Base-by-base conservation (phyloP, 2,329 filamentous ascomycete genomes). In the Talaromyces atroroseus region DNA sequence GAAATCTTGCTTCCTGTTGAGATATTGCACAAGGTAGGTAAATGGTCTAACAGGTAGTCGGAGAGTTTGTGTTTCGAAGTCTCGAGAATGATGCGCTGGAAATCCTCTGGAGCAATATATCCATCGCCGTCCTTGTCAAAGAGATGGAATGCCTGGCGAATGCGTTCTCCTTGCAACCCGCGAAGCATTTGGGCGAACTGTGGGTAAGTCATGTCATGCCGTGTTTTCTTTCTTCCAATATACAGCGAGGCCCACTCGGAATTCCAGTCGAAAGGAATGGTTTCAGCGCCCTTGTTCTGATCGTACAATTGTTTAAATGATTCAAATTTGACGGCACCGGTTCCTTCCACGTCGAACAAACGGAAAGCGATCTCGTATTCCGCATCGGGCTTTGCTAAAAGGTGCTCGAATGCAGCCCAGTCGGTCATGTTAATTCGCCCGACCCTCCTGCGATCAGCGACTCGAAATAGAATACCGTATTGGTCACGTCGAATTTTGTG, bases 351-450 rank as follows among this genome's bases (percentile, higher is more conserved):
- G 69, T 97, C 92, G 75, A 99, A 99, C 55, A 99, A 82, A 66
- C 94, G 89, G 78, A 97, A 99, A 16, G 94, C 92, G 66, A 99
- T 96, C 74, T 97, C 92, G 76, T 99, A 99, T 77, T 99, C 94
- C 72, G 94, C 94, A 69, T 97, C 94, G 60, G 94, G 89, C 76
- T 96, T 97, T 64, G 82, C 81, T 58, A 99, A 85, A 61, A 99
- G 83, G 78, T 95, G 95, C 77, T 96, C 90, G 74, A 97, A 99
- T 62, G 88, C 87, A 48, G 83, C 85, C 91, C 92, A 99, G 76
- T 99, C 94, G 59, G 85, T 79, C 54, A 97, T 77, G 64, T 78
- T 88, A 64, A 99, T 80, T 65, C 82, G 86, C 61, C 92, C 92
- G 46, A 79, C 79, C 63, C 80, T 82, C 62, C 83, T 84, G 65